phyloP scores from a whole-genome alignment of 139 green algal genomes.

The Chlorella sp. region DNA sequence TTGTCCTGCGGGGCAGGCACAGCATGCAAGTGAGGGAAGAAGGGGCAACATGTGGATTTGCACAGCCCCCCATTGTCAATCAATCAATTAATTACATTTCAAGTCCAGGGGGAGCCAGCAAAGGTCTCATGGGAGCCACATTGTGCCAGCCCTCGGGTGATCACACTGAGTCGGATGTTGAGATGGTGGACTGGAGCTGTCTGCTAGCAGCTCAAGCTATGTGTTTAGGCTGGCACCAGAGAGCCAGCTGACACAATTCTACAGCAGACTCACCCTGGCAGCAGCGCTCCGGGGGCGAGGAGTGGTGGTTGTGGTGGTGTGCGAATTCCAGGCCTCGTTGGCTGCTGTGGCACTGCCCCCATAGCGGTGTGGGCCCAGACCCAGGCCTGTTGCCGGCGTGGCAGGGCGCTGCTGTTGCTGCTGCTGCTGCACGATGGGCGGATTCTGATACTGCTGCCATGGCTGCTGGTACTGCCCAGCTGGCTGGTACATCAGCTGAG shows the following conservation, averaged over 20 bases:
- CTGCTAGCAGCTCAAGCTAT: neutral
- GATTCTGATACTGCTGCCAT: neutral
- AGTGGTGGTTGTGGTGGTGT: neutral
- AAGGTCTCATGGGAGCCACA: too few species aligned
- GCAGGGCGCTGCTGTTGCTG: neutral
- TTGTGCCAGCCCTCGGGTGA: neutral
- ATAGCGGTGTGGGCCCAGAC: neutral
- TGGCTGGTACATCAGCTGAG: neutral
- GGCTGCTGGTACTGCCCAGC: neutral
- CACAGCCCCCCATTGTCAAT: too few species aligned
- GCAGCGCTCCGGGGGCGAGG: neutral
- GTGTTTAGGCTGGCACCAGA: neutral
- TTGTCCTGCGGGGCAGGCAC: slow-evolving; percentile 10
- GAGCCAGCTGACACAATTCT: neutral
- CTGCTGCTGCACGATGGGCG: neutral
- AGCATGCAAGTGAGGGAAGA: neutral
- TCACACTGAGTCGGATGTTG: neutral
- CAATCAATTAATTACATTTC: too few species aligned
- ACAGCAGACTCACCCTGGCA: neutral
- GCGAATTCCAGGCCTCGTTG: neutral
- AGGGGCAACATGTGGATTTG: too few species aligned
- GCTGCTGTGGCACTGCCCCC: neutral
- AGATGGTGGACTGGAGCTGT: neutral
- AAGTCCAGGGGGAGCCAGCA: too few species aligned
- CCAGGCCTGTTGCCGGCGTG: neutral